Base-by-base conservation (phyloP, 2,329 filamentous ascomycete species). In the Venturiaceae sp. region DNA sequence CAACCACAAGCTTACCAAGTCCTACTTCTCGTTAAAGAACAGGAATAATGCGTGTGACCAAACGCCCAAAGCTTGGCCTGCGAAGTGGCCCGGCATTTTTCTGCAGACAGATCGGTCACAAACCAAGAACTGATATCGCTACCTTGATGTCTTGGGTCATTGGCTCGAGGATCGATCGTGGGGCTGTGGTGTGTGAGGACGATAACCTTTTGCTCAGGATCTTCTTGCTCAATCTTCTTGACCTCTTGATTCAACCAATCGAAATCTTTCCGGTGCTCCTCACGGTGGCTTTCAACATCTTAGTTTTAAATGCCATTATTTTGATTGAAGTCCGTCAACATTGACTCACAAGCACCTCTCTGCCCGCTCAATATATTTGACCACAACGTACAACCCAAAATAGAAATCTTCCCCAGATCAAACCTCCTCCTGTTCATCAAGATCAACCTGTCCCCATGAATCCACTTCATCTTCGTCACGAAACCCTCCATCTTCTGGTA, bases 21-120 rank as follows among this genome's bases (percentile, higher is more conserved):
- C 62, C 57, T 14, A 66, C 65, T 3, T 71, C 67, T 4, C 58
- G 28, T 59, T 73, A 75, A n/a, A 39, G 74, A 70, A 63, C 75
- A 77, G 59, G 75, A 77, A 62, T 69, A 77, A 61, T 79, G 76
- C 11, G 77, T 80, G 60, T 80, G 77, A 0, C 77, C 76, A 66
- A 79, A 80, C 0, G 70, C 76, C 77, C 76, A 80, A 0, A 75
- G 32, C 63, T 67, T 72, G 19, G 78, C 74, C 2, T 59, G 64
- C 0, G 21, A 26, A 30, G 63, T 70, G 1, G 5, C 63, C 64
- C 71, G 79, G 62, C 73, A 77, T 3, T 4, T 60, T 76, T n/a
- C 66, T 0, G 30, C 28, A 0, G 64, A 64, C 34, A 79, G 59
- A 58, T 79, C 72, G 0, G 74, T 77, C 0, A 68, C 66, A 61